Evolutionary conservation across 2,329 filamentous ascomycete species (phyloP).

Genomic region (Gaeumannomyces sp.): DNA sequence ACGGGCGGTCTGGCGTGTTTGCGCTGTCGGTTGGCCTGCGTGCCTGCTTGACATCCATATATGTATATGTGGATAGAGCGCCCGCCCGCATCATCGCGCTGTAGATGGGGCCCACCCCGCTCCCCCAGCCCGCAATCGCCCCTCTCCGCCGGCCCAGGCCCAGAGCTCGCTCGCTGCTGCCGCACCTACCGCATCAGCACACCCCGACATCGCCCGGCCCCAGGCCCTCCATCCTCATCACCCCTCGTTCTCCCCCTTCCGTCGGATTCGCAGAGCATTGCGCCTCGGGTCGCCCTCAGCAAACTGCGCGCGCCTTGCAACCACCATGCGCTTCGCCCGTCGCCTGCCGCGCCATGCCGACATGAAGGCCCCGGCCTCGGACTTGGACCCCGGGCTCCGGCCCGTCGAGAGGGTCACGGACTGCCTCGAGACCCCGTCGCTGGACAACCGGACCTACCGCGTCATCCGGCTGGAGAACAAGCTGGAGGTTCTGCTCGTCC

Average conservation of each 20-base stretch:
- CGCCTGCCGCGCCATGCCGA: conserved; percentile 1
- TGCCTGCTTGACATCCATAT: neutral
- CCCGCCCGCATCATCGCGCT: neutral
- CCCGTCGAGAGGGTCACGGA: conserved; percentile 52
- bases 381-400: conserved; percentile 15
- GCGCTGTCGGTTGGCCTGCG: neutral
- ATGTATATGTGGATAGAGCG: neutral
- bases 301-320: neutral
- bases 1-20: neutral
- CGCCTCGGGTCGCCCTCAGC: neutral
- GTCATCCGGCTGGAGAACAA: conserved; percentile 81
- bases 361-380: conserved; percentile 5
- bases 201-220: neutral
- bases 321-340: neutral
- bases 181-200: neutral
- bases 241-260: neutral
- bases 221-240: neutral
- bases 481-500: conserved; percentile 85
- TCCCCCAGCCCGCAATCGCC: neutral
- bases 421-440: conserved; percentile 69
- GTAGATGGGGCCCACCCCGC: neutral
- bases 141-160: neutral
- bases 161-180: neutral
- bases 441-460: conserved; percentile 82
- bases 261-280: too few species aligned